Conservation (phyloP, 1,284 basidiomycete genomes). For the Abortiporus biennis region DNA sequence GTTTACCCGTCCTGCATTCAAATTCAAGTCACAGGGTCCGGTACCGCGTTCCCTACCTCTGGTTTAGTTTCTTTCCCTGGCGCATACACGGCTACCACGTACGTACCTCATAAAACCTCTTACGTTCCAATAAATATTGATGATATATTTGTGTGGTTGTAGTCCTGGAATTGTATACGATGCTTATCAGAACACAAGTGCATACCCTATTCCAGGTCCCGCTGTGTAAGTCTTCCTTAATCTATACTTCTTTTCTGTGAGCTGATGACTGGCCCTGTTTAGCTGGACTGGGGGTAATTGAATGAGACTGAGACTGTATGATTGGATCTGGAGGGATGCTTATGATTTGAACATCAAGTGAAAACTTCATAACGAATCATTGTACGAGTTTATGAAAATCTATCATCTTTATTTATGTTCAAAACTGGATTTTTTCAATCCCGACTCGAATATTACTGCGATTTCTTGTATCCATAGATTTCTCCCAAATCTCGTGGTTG, state of each 20-base stretch:
- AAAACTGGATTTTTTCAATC: too few relatives aligned
- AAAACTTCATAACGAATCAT: too few relatives aligned
- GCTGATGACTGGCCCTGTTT: neutral
- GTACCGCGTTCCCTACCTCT: slow-evolving; percentile 37
- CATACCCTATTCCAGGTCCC: slow-evolving; percentile 34
- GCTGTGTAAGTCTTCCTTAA: slow-evolving; percentile 3
- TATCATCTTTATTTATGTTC: too few relatives aligned
- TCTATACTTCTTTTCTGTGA: too few relatives aligned
- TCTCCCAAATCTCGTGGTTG: too few relatives aligned
- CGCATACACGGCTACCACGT: slow-evolving; percentile 41
- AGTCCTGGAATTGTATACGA: slow-evolving; percentile 22
- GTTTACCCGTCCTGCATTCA: slow-evolving; percentile 47
- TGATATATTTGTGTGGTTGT: slow-evolving; percentile 16
- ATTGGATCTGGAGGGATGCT: too few relatives aligned
- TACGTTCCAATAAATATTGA: neutral
- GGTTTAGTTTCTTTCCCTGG: slow-evolving; percentile 45
- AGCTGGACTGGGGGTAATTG: slow-evolving; percentile 2
- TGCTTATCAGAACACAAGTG: slow-evolving; percentile 13
- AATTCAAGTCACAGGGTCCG: slow-evolving; percentile 43
- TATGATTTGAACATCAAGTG: too few relatives aligned
- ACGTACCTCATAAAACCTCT: slow-evolving; percentile 29
- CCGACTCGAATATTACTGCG: too few relatives aligned
- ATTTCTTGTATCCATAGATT: too few relatives aligned
- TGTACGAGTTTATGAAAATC: too few relatives aligned
- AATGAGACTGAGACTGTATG: too few relatives aligned